Base-by-base conservation (phyloP, 805 yeast genomes). In the Zygotorulaspora danielsina region DNA sequence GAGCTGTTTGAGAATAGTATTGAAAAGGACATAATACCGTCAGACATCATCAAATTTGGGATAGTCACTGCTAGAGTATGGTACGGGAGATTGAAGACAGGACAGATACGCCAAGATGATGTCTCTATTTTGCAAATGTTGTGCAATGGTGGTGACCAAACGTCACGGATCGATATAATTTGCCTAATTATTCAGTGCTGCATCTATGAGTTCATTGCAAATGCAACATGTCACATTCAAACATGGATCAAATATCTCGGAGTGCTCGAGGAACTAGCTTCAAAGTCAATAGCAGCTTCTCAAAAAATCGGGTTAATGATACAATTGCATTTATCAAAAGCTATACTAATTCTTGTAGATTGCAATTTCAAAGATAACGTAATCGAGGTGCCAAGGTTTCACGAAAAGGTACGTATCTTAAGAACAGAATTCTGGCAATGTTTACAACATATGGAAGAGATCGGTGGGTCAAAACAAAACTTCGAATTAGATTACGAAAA, bases 221-320 rank as follows among this genome's bases (percentile, higher is more conserved):
- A 33, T 4, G 45, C 41, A 8, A 20, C 19, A 13, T 17, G 43
- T 6, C 12, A 26, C 9, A 24, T 42, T 6, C 20, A 16, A 1
- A 17, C 32, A 9, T 33, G 46, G 7, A 34, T 34, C 15, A 26
- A 15, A 10, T 38, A 32, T 16, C 28, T 50, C 2, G 11, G 15
- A 5, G n/a, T 21, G 5, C 24, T 50, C 12, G 36, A 43, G 6
- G 17, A 32, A n/a, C 12, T 46, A 6, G 32, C 39, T n/a, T 24
- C 39, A 4, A 32, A 36, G 3, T 52, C 55, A 3, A 35, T 54
- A n/a, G 36, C 53, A 3, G 30, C 55, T 11, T 42, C 54, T 4
- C 60, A 54, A 32, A 42, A 47, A 15, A 35, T 57, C 2, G 46
- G 49, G n/a, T 11, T 54, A 18, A 50, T 50, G 55, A 22, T 53